phyloP scores from a whole-genome alignment of 73 alveolate species.

The Urostyla sp. region DNA sequence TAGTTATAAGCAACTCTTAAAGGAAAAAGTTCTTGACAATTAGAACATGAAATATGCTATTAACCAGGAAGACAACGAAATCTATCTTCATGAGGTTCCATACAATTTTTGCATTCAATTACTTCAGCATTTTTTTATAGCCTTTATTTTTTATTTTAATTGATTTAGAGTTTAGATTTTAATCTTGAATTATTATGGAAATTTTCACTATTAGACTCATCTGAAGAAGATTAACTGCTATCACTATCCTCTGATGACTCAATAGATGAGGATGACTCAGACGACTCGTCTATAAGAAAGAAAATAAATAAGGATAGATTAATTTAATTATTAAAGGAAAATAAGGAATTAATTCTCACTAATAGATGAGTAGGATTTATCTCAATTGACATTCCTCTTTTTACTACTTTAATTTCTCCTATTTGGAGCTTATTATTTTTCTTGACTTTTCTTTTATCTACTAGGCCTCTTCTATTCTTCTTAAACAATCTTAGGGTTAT shows the following conservation, averaged over 20 bases:
- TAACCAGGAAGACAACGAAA: conserved; percentile 47
- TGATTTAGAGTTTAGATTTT: background rate
- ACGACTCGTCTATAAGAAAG: background rate
- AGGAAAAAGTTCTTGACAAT: conserved; percentile 63
- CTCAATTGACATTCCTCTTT: conserved; percentile 21
- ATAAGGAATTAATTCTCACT: background rate
- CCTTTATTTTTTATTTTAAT: background rate
- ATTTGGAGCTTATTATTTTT: background rate
- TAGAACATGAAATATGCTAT: conserved; percentile 48
- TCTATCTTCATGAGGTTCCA: conserved; percentile 46
- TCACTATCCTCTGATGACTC: background rate
- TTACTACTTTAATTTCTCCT: background rate
- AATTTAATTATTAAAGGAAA: background rate
- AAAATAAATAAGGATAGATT: background rate
- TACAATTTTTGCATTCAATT: conserved; percentile 63
- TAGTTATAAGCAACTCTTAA: conserved; percentile 41
- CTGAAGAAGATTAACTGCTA: conserved; percentile 35
- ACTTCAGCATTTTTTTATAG: background rate
- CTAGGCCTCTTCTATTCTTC: background rate
- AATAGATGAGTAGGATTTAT: too few relatives aligned
- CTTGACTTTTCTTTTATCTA: background rate
- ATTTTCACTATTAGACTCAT: background rate
- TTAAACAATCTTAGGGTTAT: background rate
- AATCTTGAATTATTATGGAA: background rate
- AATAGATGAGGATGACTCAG: background rate